Evolutionary conservation across 2,329 filamentous ascomycete species (phyloP).

Genomic region (Dothidotthia symphoricarpi): DNA sequence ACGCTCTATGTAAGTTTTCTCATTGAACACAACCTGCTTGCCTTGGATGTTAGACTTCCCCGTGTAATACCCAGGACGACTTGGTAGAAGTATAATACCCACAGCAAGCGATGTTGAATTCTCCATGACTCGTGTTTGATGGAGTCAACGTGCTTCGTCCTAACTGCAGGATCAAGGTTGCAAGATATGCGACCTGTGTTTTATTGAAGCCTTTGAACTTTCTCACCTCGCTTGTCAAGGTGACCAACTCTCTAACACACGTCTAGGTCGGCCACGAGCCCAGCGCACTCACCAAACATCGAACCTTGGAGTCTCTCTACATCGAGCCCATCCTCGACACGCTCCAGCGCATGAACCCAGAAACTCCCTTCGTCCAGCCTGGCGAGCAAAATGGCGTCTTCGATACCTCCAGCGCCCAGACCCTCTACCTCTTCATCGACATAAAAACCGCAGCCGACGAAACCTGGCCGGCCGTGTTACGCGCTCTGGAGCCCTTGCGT

Average conservation of each 20-base stretch:
- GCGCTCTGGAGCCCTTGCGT: slow-evolving; percentile 58
- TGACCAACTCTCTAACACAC: slow-evolving; percentile 1
- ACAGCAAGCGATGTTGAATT: too few relatives aligned
- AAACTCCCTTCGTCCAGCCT: slow-evolving; percentile 47
- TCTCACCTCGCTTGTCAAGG: not conserved
- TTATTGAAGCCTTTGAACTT: not conserved
- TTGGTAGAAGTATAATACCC: too few relatives aligned
- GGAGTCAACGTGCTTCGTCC: too few relatives aligned
- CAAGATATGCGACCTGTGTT: too few relatives aligned
- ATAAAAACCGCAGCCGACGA: slow-evolving; percentile 58
- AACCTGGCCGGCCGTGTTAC: slow-evolving; percentile 57
- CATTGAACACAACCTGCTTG: not conserved
- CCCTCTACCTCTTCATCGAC: slow-evolving; percentile 64
- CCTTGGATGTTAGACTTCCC: not conserved
- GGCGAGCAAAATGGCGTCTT: slow-evolving; percentile 60
- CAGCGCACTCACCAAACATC: slow-evolving; percentile 51
- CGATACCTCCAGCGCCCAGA: slow-evolving; percentile 58
- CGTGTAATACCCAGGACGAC: too few relatives aligned
- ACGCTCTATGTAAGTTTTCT: slow-evolving; percentile 51
- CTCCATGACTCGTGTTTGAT: too few relatives aligned
- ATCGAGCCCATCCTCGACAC: slow-evolving; percentile 59
- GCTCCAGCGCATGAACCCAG: slow-evolving; percentile 57
- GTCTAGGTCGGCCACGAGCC: slow-evolving; percentile 56
- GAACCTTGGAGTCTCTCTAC: slow-evolving; percentile 59
- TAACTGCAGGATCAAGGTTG: too few relatives aligned